These are phyloP conservation scores for Xylaria nigripes DNA, from an alignment of 495 filamentous ascomycete species.

Conservation along the genomic window DNA sequence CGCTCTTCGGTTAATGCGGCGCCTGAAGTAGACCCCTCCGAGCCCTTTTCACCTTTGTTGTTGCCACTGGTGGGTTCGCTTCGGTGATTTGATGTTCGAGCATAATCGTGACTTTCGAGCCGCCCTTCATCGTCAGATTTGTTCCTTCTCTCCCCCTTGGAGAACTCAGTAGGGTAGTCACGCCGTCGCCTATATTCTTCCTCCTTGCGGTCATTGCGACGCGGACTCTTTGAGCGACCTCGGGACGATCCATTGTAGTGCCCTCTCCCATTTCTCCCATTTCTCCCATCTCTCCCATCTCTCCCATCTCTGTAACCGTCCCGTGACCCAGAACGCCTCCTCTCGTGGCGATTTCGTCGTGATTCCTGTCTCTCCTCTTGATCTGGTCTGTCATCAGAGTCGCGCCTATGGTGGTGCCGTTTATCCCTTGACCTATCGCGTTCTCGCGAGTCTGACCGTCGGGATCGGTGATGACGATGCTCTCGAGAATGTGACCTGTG, in stretches of 20 bases:
- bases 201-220: constrained; percentile 21
- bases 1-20: constrained; percentile 44
- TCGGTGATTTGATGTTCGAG: constrained; percentile 13
- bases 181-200: constrained; percentile 18
- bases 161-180: constrained; percentile 21
- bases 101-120: constrained; percentile 11
- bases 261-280: constrained; percentile 1
- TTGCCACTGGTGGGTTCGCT: constrained; percentile 9
- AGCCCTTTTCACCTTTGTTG: neutral
- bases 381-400: constrained; percentile 26
- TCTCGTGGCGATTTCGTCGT: constrained; percentile 14
- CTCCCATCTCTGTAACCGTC: constrained; percentile 10
- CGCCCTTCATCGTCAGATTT: constrained; percentile 17
- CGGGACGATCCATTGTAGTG: constrained; percentile 18
- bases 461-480: constrained; percentile 43
- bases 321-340: constrained; percentile 18
- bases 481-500: constrained; percentile 34
- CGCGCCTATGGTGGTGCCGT: constrained; percentile 25
- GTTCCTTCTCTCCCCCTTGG: constrained; percentile 9
- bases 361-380: constrained; percentile 30
- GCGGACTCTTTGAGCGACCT: constrained; percentile 27
- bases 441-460: constrained; percentile 28
- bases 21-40: constrained; percentile 5
- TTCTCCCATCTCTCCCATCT: constrained; percentile 2
- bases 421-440: constrained; percentile 35